A percentile compares a stretch with the other conserved stretches of the same genome.
phyloP scores from a whole-genome alignment of 2,329 filamentous ascomycete genomes.

The Coniochaeta hoffmannii region DNA sequence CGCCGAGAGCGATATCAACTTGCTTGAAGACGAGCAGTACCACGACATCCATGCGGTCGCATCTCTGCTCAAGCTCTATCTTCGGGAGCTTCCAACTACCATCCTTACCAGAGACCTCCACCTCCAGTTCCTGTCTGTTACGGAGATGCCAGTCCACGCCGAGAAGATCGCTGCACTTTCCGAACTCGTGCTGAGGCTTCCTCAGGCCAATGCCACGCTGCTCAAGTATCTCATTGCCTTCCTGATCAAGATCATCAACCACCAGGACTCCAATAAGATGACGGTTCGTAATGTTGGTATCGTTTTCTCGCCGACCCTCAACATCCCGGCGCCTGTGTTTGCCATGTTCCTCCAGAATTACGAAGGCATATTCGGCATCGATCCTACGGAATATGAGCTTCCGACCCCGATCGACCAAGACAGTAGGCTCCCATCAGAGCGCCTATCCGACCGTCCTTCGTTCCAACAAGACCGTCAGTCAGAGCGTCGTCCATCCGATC shows the following conservation, averaged over 20 bases:
- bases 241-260: conserved; percentile 86
- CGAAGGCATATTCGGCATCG: conserved; percentile 71
- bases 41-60: conserved; percentile 96
- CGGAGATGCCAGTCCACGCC: conserved; percentile 65
- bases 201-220: conserved; percentile 71
- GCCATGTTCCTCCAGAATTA: conserved; percentile 91
- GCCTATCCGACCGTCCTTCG: conserved; percentile 11
- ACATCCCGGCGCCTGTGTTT: conserved; percentile 92
- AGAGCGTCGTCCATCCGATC: conserved; percentile 21
- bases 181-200: conserved; percentile 71
- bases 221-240: conserved; percentile 82
- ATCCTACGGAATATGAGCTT: conserved; percentile 57
- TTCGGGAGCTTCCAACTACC: conserved; percentile 84
- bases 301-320: conserved; percentile 93
- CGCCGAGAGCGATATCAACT: conserved; percentile 80
- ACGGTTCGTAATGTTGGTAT: conserved; percentile 95
- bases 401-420: conserved; percentile 34
- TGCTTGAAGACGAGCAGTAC: conserved; percentile 74
- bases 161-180: conserved; percentile 75
- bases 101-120: conserved; percentile 89
- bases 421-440: conserved; percentile 10
- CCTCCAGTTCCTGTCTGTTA: conserved; percentile 76
- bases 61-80: conserved; percentile 86
- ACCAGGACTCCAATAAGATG: conserved; percentile 92
- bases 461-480: conserved; percentile 16